Conservation (phyloP, 2,329 filamentous ascomycete species). For the Ophiobolus disseminans region DNA sequence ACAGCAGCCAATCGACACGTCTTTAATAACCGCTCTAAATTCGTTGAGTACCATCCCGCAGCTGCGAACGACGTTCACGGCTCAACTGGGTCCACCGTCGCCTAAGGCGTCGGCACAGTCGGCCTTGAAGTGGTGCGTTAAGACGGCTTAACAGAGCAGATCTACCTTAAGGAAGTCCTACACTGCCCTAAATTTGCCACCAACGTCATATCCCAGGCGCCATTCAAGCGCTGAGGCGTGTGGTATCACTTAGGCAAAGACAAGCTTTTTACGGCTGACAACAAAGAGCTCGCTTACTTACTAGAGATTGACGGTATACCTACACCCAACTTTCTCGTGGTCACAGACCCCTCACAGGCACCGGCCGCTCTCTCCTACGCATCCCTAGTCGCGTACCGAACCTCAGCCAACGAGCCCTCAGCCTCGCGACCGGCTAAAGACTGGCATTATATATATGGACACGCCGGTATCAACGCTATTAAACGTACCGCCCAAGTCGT, state of each 20-base stretch:
- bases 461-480: background rate
- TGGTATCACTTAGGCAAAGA: background rate
- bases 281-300: background rate
- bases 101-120: background rate
- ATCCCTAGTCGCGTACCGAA: background rate
- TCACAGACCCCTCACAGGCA: background rate
- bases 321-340: background rate
- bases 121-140: background rate
- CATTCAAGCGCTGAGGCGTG: background rate
- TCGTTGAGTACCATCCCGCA: background rate
- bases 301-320: background rate
- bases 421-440: background rate
- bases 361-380: background rate
- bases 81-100: background rate
- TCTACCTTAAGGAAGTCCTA: background rate
- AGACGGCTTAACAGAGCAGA: background rate
- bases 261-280: background rate
- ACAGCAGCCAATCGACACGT: background rate
- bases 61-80: background rate
- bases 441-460: background rate
- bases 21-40: background rate
- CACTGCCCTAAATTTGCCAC: background rate
- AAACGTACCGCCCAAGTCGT: background rate
- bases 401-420: background rate
- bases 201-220: background rate